Percentiles rank a stretch among this genome's conserved stretches.
phyloP scores from a whole-genome alignment of 2,329 filamentous ascomycete genomes.

The Colletotrichum navitas region DNA sequence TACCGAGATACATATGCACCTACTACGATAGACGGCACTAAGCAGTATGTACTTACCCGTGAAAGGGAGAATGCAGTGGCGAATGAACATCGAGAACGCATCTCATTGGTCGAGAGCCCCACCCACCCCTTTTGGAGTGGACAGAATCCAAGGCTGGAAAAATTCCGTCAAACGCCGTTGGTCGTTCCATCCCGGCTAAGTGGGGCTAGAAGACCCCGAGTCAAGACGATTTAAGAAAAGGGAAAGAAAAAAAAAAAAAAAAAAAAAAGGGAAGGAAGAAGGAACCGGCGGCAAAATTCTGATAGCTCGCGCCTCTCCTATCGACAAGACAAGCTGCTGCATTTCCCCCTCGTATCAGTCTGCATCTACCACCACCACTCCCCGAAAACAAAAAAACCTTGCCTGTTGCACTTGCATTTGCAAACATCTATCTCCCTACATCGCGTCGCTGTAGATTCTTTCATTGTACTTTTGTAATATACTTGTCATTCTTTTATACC shows the following conservation, averaged over 20 bases:
- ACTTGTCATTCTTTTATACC: slow-evolving; percentile 20
- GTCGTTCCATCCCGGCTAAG: slow-evolving; percentile 7
- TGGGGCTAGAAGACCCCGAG: slow-evolving; percentile 11
- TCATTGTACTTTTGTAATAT: slow-evolving; percentile 39
- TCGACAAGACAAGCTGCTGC: slow-evolving; percentile 11
- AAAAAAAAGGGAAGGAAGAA: not conserved
- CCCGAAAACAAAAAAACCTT: not conserved
- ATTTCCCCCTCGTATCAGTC: not conserved
- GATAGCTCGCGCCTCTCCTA: slow-evolving; percentile 17
- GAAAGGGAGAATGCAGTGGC: not conserved
- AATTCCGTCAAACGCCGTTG: slow-evolving; percentile 14
- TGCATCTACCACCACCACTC: not conserved
- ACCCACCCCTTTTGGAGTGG: not conserved
- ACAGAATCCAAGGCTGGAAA: not conserved
- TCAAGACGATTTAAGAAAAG: not conserved
- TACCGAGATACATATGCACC: too few species aligned
- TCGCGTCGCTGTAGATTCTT: slow-evolving; percentile 20
- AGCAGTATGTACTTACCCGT: not conserved
- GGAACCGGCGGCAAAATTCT: slow-evolving; percentile 18
- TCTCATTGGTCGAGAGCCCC: not conserved
- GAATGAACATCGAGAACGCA: not conserved
- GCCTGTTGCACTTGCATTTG: slow-evolving; percentile 4
- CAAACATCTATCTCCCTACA: not conserved
- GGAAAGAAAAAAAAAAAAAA: not conserved
- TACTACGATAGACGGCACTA: not conserved